phyloP scores from a whole-genome alignment of 208 protist species.

The Leishmania gerbilli region DNA sequence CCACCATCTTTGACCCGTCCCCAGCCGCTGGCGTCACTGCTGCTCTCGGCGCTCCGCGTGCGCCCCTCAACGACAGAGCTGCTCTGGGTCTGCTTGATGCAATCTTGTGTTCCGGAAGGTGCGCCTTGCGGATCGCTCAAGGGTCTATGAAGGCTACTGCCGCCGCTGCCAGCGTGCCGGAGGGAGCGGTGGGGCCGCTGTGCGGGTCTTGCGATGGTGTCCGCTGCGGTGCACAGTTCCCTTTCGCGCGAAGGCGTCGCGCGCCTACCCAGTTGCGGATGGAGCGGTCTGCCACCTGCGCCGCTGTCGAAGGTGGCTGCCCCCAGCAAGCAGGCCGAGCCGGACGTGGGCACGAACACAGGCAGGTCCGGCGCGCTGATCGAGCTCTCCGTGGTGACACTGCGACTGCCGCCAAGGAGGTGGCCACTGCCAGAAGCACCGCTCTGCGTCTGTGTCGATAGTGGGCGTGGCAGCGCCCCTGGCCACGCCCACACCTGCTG shows the following conservation, averaged over 20 bases:
- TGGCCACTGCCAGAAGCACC: background rate
- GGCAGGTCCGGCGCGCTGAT: conserved; percentile 5
- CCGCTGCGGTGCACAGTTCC: background rate
- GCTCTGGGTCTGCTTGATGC: background rate
- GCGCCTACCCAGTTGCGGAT: background rate
- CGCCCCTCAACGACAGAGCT: background rate
- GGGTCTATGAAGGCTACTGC: background rate
- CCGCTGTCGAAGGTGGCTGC: background rate
- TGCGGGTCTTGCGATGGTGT: background rate
- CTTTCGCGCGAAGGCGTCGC: background rate
- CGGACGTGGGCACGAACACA: background rate
- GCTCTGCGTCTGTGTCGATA: background rate
- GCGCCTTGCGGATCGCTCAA: background rate
- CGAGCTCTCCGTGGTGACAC: background rate
- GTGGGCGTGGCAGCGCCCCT: background rate
- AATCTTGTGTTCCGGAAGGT: background rate
- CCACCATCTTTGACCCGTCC: background rate
- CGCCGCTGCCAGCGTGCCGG: background rate
- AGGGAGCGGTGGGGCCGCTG: background rate
- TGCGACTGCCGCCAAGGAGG: background rate
- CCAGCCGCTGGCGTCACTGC: background rate
- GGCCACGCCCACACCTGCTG: background rate
- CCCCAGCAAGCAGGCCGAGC: background rate
- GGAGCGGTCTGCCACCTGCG: background rate
- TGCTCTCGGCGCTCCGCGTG: background rate